These are phyloP conservation scores for Colletotrichum viniferum DNA, from an alignment of 2,329 filamentous ascomycete species.

Conservation along the genomic window DNA sequence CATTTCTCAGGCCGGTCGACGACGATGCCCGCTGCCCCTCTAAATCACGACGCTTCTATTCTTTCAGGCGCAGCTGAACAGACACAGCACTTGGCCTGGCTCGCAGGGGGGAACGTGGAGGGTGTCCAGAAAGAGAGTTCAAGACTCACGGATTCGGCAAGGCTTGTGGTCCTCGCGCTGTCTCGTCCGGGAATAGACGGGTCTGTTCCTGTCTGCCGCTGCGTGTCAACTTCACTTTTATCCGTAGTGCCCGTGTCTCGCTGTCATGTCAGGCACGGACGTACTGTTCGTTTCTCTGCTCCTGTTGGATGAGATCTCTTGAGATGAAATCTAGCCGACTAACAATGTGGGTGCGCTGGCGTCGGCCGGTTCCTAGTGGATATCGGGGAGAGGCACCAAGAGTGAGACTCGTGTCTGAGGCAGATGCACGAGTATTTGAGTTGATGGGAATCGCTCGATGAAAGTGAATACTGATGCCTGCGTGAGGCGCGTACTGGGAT, in stretches of 20 bases:
- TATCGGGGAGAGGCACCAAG: conserved; percentile 1
- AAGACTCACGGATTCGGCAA: conserved; percentile 17
- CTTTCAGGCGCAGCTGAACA: neutral
- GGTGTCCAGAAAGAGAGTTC: conserved; percentile 2
- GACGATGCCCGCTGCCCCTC: neutral
- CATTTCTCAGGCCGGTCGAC: neutral
- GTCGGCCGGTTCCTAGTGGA: conserved; percentile 3
- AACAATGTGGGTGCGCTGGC: neutral
- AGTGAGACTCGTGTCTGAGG: conserved; percentile 20
- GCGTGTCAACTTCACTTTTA: conserved; percentile 12
- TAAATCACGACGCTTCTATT: neutral
- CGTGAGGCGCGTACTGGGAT: neutral
- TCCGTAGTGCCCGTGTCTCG: conserved; percentile 20
- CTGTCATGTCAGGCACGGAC: conserved; percentile 22
- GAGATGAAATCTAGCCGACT: neutral
- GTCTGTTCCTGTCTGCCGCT: conserved; percentile 13
- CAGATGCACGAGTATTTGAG: neutral
- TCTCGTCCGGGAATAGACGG: conserved; percentile 18
- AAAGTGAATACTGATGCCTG: neutral
- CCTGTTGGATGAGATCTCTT: conserved; percentile 6
- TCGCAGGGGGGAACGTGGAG: neutral
- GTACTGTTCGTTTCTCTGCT: conserved; percentile 8
- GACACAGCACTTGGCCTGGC: neutral
- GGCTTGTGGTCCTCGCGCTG: neutral
- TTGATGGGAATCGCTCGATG: neutral